Percentiles rank a stretch among this genome's conserved stretches.
Evolutionary conservation across 1,284 basidiomycete species (phyloP).

Genomic region (Ceratobasidium sp.): DNA sequence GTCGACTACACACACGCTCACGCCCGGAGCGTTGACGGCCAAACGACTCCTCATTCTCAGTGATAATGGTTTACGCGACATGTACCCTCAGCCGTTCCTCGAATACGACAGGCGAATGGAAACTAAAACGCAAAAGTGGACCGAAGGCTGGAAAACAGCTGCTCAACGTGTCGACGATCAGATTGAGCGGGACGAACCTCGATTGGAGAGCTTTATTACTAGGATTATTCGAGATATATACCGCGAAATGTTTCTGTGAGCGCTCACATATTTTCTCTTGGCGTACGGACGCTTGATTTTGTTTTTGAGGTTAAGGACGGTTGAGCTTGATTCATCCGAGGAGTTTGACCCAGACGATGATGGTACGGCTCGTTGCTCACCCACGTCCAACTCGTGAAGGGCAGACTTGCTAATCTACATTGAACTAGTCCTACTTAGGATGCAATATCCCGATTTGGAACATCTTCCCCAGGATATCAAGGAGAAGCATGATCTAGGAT

Average conservation of each 20-base stretch:
- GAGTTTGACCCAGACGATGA: background rate
- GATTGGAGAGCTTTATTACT: background rate
- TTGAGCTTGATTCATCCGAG: background rate
- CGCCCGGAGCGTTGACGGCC: background rate
- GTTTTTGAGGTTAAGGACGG: no score
- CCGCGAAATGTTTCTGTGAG: slow-evolving; percentile 19
- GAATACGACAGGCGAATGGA: slow-evolving; percentile 7
- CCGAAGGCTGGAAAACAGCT: background rate
- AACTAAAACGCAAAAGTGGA: background rate
- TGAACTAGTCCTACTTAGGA: no score
- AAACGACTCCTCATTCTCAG: slow-evolving; percentile 13
- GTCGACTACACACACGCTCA: background rate
- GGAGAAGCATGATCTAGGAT: background rate
- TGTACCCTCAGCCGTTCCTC: slow-evolving; percentile 14
- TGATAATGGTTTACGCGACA: slow-evolving; percentile 14
- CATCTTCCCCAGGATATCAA: background rate
- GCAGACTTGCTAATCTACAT: no score
- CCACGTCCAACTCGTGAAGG: no score
- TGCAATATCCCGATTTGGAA: background rate
- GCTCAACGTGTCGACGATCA: background rate
- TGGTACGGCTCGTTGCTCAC: background rate
- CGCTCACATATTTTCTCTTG: no score
- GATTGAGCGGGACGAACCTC: slow-evolving; percentile 13
- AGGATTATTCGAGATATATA: background rate
- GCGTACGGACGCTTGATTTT: no score